Evolutionary conservation across 1,139 yeast species (phyloP).

Genomic region (Scheffersomyces lignicola): DNA sequence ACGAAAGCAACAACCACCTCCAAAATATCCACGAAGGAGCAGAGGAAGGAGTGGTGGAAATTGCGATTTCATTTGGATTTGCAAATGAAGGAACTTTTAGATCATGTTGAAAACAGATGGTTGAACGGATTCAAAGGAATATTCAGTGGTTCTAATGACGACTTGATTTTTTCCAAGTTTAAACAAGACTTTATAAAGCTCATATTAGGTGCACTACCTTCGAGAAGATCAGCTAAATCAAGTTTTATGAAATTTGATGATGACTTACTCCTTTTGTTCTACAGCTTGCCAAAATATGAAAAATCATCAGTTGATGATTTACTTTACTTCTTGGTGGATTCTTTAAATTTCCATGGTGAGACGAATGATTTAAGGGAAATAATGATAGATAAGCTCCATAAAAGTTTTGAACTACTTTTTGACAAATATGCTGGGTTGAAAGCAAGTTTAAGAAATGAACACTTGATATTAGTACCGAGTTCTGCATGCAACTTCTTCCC

Average conservation of each 20-base stretch:
- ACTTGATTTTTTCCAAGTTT: constrained; percentile 33
- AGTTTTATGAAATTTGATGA: constrained; percentile 45
- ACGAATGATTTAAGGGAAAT: constrained; percentile 64
- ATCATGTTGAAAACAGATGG: constrained; percentile 65
- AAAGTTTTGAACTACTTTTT: constrained; percentile 22
- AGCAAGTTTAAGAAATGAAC: constrained; percentile 27
- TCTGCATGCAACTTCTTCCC: constrained; percentile 68
- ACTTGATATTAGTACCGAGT: constrained; percentile 70
- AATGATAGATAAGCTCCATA: constrained; percentile 53
- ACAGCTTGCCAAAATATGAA: constrained; percentile 36
- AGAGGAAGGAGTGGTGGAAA: constrained; percentile 78
- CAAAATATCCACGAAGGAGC: constrained; percentile 54
- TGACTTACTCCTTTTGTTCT: constrained; percentile 51
- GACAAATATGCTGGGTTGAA: constrained; percentile 38
- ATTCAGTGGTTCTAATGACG: constrained; percentile 38
- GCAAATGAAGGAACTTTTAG: constrained; percentile 53
- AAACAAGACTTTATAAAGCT: constrained; percentile 33
- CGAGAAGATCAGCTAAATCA: constrained; percentile 23
- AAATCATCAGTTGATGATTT: constrained; percentile 52
- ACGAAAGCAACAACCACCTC: constrained; percentile 56
- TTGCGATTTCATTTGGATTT: constrained; percentile 63
- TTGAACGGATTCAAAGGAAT: constrained; percentile 77
- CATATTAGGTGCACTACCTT: constrained; percentile 34
- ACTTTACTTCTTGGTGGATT: constrained; percentile 60
- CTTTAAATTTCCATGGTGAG: constrained; percentile 63